Percentiles rank a stretch among this genome's conserved stretches.
Evolutionary conservation across 2,329 filamentous ascomycete species (phyloP).

Genomic region (Hymenoscyphus scutula): DNA sequence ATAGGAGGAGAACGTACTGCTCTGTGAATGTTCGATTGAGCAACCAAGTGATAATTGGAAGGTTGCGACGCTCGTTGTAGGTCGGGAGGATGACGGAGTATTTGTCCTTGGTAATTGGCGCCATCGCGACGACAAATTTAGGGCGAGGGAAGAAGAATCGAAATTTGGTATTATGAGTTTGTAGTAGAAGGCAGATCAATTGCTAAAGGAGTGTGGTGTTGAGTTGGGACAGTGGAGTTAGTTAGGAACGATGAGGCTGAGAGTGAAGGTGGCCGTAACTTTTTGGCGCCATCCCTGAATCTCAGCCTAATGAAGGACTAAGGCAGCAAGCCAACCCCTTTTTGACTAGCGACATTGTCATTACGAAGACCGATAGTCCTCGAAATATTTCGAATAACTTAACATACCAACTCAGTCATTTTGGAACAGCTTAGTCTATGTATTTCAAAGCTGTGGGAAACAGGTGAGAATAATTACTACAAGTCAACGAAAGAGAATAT

Average conservation of each 20-base stretch:
- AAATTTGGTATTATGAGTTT: constrained; percentile 5
- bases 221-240: neutral
- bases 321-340: neutral
- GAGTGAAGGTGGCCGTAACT: neutral
- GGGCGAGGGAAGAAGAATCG: constrained; percentile 1
- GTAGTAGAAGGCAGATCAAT: constrained; percentile 3
- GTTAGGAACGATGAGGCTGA: neutral
- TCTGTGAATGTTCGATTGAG: constrained; percentile 89
- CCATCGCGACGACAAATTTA: neutral
- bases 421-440: too few species aligned
- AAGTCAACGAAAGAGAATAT: too few species aligned
- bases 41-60: constrained; percentile 86
- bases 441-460: too few species aligned
- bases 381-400: too few species aligned
- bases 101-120: constrained; percentile 57
- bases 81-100: constrained; percentile 98
- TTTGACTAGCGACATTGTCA: neutral
- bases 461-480: too few species aligned
- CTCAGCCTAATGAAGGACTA: neutral
- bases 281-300: neutral
- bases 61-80: constrained; percentile 96
- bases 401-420: too few species aligned
- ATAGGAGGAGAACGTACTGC: constrained; percentile 56
- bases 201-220: constrained; percentile 7
- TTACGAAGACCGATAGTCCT: too few species aligned